Evolutionary conservation across 306 rosid genomes (phyloP).

Genomic region (Vigna mungo): DNA sequence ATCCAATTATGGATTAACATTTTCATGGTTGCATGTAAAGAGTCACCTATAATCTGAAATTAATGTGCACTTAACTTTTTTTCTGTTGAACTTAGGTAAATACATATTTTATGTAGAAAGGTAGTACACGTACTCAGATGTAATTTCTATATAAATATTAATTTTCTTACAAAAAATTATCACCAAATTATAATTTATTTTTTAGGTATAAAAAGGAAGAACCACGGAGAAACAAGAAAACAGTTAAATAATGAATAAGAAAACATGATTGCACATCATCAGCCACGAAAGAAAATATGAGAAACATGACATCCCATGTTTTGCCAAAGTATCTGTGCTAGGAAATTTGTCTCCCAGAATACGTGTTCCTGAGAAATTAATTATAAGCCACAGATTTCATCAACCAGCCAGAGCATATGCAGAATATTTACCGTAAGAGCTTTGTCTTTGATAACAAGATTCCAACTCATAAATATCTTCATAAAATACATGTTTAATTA

Average conservation of each 20-base stretch:
- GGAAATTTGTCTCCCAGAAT: not conserved
- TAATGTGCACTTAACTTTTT: too few relatives aligned
- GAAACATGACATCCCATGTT: not conserved
- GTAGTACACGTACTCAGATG: too few relatives aligned
- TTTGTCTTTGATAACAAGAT: too few relatives aligned
- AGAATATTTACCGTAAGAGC: not conserved
- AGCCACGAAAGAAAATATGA: not conserved
- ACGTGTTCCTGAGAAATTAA: not conserved
- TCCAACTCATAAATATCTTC: too few relatives aligned
- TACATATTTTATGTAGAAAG: too few relatives aligned
- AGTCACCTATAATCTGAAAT: not conserved
- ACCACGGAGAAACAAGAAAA: too few relatives aligned
- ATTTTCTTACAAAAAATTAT: too few relatives aligned
- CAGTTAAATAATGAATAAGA: not conserved
- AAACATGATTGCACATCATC: not conserved
- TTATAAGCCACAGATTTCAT: not conserved
- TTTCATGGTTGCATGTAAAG: constrained; percentile 39
- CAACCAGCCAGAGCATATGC: not conserved
- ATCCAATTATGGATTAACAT: constrained; percentile 56
- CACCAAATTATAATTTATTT: too few relatives aligned
- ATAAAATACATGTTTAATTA: too few relatives aligned
- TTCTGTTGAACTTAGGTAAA: too few relatives aligned
- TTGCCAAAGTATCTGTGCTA: not conserved
- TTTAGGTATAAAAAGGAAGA: too few relatives aligned
- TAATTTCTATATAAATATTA: too few relatives aligned